phyloP scores from a whole-genome alignment of 1,284 basidiomycete genomes.

The Trametes versicolor region DNA sequence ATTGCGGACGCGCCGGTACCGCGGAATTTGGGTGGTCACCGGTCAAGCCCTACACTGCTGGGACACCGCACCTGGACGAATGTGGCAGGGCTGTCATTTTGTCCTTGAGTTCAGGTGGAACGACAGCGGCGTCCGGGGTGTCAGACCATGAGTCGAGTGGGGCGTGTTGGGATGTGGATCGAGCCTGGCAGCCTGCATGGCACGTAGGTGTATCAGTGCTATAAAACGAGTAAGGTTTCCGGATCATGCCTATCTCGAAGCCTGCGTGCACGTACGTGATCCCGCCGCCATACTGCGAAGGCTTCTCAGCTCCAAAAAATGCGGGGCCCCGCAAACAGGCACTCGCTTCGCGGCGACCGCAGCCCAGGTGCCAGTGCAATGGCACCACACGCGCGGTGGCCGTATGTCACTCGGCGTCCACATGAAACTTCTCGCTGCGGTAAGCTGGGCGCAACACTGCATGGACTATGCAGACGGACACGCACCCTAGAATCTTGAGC shows the following conservation, averaged over 20 bases:
- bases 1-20: no score
- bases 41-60: neutral
- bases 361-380: no score
- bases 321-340: conserved; percentile 7
- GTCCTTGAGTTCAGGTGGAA: neutral
- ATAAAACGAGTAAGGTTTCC: neutral
- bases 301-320: neutral
- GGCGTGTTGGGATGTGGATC: neutral
- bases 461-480: neutral
- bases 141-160: neutral
- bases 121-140: neutral
- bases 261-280: neutral
- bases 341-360: neutral
- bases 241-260: neutral
- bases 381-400: conserved; percentile 1
- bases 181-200: neutral
- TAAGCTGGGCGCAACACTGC: neutral
- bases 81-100: neutral
- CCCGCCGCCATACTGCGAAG: neutral
- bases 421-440: conserved; percentile 9
- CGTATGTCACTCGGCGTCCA: conserved; percentile 3
- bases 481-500: conserved; percentile 20
- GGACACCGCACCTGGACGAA: neutral
- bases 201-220: neutral
- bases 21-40: no score